Evolutionary conservation across 2,329 filamentous ascomycete genomes (phyloP).

Genomic region (Colletotrichum sansevieriae): DNA sequence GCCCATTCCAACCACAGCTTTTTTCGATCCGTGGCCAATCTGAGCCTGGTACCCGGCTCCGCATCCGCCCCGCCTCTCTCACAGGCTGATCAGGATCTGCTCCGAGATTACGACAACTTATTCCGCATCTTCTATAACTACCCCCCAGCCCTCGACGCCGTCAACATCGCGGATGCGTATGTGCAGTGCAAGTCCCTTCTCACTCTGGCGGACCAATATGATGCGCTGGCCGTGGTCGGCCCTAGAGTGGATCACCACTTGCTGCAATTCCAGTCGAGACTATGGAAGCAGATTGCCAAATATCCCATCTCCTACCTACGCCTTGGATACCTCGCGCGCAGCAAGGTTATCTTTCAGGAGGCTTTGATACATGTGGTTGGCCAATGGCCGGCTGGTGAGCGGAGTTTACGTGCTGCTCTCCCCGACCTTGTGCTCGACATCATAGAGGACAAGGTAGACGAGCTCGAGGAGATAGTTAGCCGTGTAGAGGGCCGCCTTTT

Average conservation of each 20-base stretch:
- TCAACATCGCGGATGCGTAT: constrained; percentile 93
- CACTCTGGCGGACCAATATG: constrained; percentile 92
- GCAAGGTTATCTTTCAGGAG: constrained; percentile 86
- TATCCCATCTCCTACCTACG: constrained; percentile 94
- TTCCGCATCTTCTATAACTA: constrained; percentile 98
- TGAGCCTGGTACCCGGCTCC: constrained; percentile 67
- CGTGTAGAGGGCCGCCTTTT: constrained; percentile 87
- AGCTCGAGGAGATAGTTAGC: constrained; percentile 85
- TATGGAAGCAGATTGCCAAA: constrained; percentile 97
- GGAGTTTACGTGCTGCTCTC: constrained; percentile 80
- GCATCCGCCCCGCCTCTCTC: constrained; percentile 60
- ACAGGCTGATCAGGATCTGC: constrained; percentile 77
- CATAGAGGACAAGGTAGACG: constrained; percentile 95
- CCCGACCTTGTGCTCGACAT: constrained; percentile 85
- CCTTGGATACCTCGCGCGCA: constrained; percentile 86
- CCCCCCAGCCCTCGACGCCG: constrained; percentile 81
- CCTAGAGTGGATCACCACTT: constrained; percentile 94
- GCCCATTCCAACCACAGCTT: constrained; percentile 67
- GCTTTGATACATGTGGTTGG: constrained; percentile 94
- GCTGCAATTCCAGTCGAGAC: constrained; percentile 87
- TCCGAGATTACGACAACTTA: constrained; percentile 95
- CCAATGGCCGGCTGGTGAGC: constrained; percentile 87
- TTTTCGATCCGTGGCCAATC: constrained; percentile 89
- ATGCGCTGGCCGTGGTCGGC: constrained; percentile 88
- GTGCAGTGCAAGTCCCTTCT: constrained; percentile 94